Conservation (phyloP, 2,329 filamentous ascomycete species). For the Sarocladium brachiariae region DNA sequence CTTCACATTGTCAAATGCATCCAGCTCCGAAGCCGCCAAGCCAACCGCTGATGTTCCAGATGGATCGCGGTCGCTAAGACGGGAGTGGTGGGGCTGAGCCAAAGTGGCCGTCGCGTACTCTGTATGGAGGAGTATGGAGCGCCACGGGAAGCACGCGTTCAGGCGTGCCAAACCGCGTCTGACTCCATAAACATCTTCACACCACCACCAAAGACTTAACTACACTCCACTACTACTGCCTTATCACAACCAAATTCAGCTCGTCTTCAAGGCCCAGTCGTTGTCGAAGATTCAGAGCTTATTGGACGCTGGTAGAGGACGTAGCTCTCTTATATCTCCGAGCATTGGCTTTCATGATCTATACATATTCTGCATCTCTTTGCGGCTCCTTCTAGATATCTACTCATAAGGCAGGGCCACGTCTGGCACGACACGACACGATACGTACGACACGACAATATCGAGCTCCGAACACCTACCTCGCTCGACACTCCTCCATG, state of each 20-base stretch:
- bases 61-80: too few relatives aligned
- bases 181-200: constrained; percentile 7
- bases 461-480: too few relatives aligned
- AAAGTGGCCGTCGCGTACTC: constrained; percentile 7
- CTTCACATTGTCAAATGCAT: too few relatives aligned
- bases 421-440: neutral
- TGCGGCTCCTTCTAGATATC: neutral
- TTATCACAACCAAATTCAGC: neutral
- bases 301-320: neutral
- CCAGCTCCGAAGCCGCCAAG: too few relatives aligned
- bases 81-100: neutral
- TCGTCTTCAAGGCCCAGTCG: neutral
- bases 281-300: too few relatives aligned
- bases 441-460: neutral
- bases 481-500: constrained; percentile 10
- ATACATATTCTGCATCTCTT: constrained; percentile 6
- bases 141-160: constrained; percentile 2
- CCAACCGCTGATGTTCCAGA: too few relatives aligned
- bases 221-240: neutral
- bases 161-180: constrained; percentile 7
- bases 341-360: constrained; percentile 9
- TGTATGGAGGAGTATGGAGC: too few relatives aligned
- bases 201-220: neutral
- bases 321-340: neutral
- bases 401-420: neutral